Evolutionary conservation across 176 grass and related monocot genomes (phyloP).

Genomic region (Oryza glumipatula): DNA sequence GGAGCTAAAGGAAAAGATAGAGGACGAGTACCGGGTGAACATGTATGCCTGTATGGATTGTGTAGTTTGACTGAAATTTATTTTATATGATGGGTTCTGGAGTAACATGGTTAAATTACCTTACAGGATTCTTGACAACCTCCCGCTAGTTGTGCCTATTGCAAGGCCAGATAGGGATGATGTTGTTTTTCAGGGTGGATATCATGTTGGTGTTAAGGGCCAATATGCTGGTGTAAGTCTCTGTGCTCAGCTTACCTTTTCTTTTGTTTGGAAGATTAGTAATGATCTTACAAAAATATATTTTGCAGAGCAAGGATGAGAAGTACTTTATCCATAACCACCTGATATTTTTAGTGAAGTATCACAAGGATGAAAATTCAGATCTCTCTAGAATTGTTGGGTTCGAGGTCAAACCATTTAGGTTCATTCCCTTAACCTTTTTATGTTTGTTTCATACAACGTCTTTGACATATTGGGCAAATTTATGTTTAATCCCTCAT

Average conservation of each 20-base stretch:
- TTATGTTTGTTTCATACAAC: background rate
- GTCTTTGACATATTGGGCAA: background rate
- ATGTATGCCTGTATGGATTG: conserved; percentile 20
- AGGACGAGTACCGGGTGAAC: conserved; percentile 41
- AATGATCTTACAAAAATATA: conserved; percentile 29
- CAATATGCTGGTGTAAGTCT: conserved; percentile 50
- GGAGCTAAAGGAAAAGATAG: conserved; percentile 52
- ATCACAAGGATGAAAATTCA: conserved; percentile 47
- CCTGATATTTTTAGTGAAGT: conserved; percentile 50
- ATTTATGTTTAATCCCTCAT: conserved; percentile 1
- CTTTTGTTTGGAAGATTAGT: background rate
- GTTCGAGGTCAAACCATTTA: conserved; percentile 44
- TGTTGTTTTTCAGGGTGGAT: conserved; percentile 44
- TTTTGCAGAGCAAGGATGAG: conserved; percentile 48
- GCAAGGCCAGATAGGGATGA: conserved; percentile 22
- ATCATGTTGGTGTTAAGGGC: conserved; percentile 47
- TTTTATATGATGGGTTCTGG: background rate
- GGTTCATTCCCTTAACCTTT: conserved; percentile 16
- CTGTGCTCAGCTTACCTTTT: background rate
- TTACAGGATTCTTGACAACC: conserved; percentile 48
- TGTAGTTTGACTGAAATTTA: background rate
- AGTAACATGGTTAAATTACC: background rate
- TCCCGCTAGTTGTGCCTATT: conserved; percentile 39
- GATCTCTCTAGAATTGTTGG: conserved; percentile 49
- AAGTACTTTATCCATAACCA: conserved; percentile 50